phyloP scores from a whole-genome alignment of 1,139 yeast genomes.

The Yamadazyma blattariae region DNA sequence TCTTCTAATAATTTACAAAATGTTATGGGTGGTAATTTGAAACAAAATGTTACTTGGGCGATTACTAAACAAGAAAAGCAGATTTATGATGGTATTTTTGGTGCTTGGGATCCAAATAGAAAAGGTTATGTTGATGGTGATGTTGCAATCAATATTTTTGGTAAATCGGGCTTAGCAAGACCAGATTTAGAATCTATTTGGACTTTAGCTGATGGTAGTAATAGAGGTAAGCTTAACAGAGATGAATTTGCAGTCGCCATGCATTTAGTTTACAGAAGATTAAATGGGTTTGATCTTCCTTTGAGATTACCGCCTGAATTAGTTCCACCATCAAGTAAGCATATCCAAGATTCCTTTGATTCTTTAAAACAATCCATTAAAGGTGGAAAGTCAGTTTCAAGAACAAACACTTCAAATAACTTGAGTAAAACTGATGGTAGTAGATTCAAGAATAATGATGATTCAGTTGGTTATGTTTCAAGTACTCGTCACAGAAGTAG shows the following conservation, averaged over 20 bases:
- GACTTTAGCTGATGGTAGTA: constrained; percentile 74
- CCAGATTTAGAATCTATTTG: constrained; percentile 86
- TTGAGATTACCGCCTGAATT: constrained; percentile 67
- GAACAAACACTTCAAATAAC: constrained; percentile 22
- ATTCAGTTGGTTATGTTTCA: constrained; percentile 61
- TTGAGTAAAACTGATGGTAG: constrained; percentile 46
- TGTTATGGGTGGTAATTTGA: constrained; percentile 51
- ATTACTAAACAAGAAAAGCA: constrained; percentile 83
- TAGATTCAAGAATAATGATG: constrained; percentile 68
- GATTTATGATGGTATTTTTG: constrained; percentile 82
- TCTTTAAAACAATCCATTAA: constrained; percentile 42
- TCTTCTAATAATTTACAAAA: constrained; percentile 43
- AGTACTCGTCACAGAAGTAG: constrained; percentile 59
- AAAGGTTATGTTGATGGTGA: constrained; percentile 76
- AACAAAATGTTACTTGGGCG: constrained; percentile 64
- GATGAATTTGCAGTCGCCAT: constrained; percentile 82
- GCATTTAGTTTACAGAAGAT: constrained; percentile 74
- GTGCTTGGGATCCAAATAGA: constrained; percentile 75
- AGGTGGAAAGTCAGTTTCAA: constrained; percentile 22
- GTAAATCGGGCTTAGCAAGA: constrained; percentile 85
- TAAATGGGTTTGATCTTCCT: constrained; percentile 76
- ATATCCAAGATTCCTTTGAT: constrained; percentile 44
- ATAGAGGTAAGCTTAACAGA: constrained; percentile 68
- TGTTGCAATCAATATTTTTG: constrained; percentile 80
- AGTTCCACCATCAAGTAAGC: constrained; percentile 77